These are phyloP conservation scores for Rhododendron kiyosumense DNA, from an alignment of 148 eudicot species.

Conservation along the genomic window DNA sequence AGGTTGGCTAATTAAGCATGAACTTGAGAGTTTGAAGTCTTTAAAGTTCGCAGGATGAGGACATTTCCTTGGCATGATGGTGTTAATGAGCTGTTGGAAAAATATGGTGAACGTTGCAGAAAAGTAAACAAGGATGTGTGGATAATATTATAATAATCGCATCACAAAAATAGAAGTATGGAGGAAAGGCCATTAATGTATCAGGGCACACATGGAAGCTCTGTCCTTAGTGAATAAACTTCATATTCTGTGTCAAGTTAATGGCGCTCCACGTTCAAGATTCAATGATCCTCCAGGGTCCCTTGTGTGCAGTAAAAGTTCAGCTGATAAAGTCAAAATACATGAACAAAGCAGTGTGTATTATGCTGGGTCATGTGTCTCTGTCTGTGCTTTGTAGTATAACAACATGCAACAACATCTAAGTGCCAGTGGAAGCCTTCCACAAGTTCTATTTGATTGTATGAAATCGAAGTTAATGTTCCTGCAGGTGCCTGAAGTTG, in stretches of 20 bases:
- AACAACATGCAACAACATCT: neutral
- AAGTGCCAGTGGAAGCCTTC: neutral
- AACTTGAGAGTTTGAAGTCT: neutral
- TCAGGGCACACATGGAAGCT: neutral
- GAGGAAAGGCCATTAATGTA: neutral
- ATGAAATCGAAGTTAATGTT: neutral
- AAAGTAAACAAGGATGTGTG: neutral
- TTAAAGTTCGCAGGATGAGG: neutral
- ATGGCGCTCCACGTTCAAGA: neutral
- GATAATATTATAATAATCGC: neutral
- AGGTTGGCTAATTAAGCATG: neutral
- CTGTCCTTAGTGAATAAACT: neutral
- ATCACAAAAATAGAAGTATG: neutral
- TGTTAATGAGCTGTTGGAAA: neutral
- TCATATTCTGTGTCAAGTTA: neutral
- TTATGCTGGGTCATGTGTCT: neutral
- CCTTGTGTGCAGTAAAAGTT: too few relatives aligned
- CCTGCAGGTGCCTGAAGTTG: slow-evolving; percentile 28
- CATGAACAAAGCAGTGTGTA: neutral
- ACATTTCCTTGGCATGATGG: neutral
- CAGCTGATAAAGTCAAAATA: too few relatives aligned
- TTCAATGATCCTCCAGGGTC: neutral
- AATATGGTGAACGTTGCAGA: neutral
- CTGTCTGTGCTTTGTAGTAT: neutral
- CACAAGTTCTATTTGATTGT: neutral